phyloP scores from a whole-genome alignment of 2,329 filamentous ascomycete genomes.

The Aspergillus pseudotamarii region DNA sequence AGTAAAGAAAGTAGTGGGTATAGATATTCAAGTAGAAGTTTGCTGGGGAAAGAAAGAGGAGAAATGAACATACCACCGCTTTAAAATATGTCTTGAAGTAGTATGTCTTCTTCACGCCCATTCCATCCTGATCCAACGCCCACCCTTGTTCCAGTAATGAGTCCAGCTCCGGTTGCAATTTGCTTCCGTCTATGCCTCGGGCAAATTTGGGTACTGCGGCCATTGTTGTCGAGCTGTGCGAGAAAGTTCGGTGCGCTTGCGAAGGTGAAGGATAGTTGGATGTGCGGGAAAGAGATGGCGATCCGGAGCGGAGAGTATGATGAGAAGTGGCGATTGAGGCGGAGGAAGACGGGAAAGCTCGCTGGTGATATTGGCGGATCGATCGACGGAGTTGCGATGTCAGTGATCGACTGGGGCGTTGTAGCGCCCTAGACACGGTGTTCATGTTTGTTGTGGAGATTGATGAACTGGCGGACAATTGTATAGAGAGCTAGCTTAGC shows the following conservation, averaged over 20 bases:
- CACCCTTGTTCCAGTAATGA: constrained; percentile 34
- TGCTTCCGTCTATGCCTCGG: constrained; percentile 31
- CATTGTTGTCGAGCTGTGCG: constrained; percentile 25
- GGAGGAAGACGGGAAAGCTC: not conserved
- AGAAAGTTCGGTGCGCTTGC: not conserved
- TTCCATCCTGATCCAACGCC: constrained; percentile 36
- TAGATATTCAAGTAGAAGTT: not conserved
- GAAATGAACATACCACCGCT: constrained; percentile 34
- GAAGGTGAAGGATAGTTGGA: not conserved
- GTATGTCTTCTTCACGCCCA: constrained; percentile 41
- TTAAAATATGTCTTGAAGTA: constrained; percentile 45
- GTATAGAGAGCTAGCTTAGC: not conserved
- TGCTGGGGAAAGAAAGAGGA: not conserved
- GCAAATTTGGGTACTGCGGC: constrained; percentile 29
- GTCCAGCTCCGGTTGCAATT: constrained; percentile 27
- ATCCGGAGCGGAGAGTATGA: not conserved
- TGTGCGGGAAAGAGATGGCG: not conserved
- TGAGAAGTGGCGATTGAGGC: not conserved
- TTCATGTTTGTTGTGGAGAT: not conserved
- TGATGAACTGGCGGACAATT: constrained; percentile 1
- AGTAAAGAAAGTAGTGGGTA: not conserved
- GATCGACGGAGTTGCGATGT: constrained; percentile 12
- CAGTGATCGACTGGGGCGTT: not conserved
- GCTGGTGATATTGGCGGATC: not conserved
- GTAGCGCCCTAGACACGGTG: not conserved